These are phyloP conservation scores for Metarhizium album DNA, from an alignment of 2,329 filamentous ascomycete species.

Conservation along the genomic window DNA sequence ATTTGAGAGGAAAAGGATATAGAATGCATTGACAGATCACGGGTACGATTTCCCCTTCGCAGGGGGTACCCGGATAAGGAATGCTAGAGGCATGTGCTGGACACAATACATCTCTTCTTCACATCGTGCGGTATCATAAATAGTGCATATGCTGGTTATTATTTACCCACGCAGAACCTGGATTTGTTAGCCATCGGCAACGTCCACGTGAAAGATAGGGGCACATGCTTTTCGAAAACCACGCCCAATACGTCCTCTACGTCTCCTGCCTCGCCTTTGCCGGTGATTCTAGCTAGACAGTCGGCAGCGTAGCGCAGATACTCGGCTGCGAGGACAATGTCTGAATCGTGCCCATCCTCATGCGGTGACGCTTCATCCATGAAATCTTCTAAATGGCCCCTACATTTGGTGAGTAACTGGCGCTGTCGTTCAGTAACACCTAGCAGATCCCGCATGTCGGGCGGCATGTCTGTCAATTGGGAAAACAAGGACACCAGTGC, in stretches of 20 bases:
- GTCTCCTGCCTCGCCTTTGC: conserved; percentile 72
- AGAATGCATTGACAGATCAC: background rate
- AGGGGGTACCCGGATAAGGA: background rate
- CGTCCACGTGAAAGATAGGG: conserved; percentile 1
- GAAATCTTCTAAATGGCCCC: conserved; percentile 62
- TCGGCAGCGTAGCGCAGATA: conserved; percentile 72
- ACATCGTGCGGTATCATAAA: background rate
- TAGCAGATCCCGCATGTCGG: conserved; percentile 70
- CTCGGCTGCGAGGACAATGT: conserved; percentile 86
- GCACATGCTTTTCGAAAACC: conserved; percentile 90
- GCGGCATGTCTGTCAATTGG: conserved; percentile 58
- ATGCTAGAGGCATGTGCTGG: background rate
- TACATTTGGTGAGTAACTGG: conserved; percentile 65
- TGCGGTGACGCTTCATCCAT: conserved; percentile 41
- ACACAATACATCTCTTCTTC: background rate
- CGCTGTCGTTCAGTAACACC: conserved; percentile 87
- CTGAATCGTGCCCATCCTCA: conserved; percentile 42
- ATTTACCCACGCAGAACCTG: conserved; percentile 39
- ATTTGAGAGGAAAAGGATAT: background rate
- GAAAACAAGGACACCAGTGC: conserved; percentile 58
- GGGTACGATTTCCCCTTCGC: background rate
- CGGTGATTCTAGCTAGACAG: conserved; percentile 77
- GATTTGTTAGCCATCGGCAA: background rate
- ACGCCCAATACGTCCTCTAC: conserved; percentile 94
- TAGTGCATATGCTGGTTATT: conserved; percentile 3